phyloP scores from a whole-genome alignment of 2,329 filamentous ascomycete species.

The Anthostomella pinea region DNA sequence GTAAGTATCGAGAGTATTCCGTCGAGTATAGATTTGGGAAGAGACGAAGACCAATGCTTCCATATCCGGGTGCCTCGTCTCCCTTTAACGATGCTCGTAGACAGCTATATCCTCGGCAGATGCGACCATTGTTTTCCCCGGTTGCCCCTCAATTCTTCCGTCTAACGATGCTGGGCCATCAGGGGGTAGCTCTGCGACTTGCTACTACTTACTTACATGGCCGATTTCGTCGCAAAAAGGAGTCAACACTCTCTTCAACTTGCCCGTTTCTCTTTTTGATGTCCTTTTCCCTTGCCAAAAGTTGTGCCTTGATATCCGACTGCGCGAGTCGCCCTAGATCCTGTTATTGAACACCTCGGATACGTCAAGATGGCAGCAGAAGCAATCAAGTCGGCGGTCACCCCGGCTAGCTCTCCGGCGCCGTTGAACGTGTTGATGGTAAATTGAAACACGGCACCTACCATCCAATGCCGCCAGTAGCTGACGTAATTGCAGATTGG shows the following conservation, averaged over 20 bases:
- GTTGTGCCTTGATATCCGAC: too few relatives aligned
- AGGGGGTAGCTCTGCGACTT: slow-evolving; percentile 15
- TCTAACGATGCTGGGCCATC: slow-evolving; percentile 13
- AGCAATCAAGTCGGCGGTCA: slow-evolving; percentile 17
- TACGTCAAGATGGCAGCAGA: slow-evolving; percentile 20
- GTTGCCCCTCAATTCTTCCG: slow-evolving; percentile 39
- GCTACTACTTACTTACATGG: slow-evolving; percentile 3
- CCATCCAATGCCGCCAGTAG: slow-evolving; percentile 3
- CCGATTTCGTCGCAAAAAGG: slow-evolving; percentile 1
- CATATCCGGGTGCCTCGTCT: too few relatives aligned
- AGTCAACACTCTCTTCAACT: too few relatives aligned
- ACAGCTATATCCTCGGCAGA: too few relatives aligned
- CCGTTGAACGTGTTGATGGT: slow-evolving; percentile 69
- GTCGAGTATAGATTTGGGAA: too few relatives aligned
- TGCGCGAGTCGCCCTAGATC: too few relatives aligned
- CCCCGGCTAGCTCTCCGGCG: slow-evolving; percentile 25
- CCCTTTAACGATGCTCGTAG: too few relatives aligned
- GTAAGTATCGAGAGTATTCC: too few relatives aligned
- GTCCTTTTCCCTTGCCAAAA: too few relatives aligned
- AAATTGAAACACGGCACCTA: slow-evolving; percentile 22
- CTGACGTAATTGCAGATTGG: slow-evolving; percentile 57
- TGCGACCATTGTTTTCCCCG: too few relatives aligned
- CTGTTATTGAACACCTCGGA: neutral
- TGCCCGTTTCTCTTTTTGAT: too few relatives aligned
- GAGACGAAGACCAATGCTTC: too few relatives aligned